Evolutionary conservation across 2,329 filamentous ascomycete genomes (phyloP).

Genomic region (Ophiostoma ulmi): DNA sequence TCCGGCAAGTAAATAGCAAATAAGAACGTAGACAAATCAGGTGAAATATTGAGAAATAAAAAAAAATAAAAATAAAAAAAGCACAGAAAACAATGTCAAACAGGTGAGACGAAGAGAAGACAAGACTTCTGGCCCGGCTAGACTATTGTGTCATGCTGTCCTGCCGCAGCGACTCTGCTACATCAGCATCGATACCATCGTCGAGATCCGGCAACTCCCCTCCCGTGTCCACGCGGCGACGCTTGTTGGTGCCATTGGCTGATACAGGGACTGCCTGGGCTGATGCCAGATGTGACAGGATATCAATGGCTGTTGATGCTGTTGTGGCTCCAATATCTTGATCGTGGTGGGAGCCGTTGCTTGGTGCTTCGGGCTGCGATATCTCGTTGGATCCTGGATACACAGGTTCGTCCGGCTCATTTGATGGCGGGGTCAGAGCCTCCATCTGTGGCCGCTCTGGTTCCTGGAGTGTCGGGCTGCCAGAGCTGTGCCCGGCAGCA

Average conservation of each 20-base stretch:
- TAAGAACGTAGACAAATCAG: background rate
- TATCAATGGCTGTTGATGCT: background rate
- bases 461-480: constrained; percentile 34
- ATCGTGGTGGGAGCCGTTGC: background rate
- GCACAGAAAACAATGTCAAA: background rate
- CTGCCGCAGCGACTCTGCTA: constrained; percentile 49
- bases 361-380: background rate
- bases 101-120: background rate
- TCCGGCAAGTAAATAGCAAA: background rate
- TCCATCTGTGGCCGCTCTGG: constrained; percentile 44
- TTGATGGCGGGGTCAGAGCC: constrained; percentile 49
- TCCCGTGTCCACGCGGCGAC: constrained; percentile 48
- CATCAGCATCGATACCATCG: constrained; percentile 53
- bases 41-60: background rate
- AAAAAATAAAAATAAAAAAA: background rate
- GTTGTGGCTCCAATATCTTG: background rate
- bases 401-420: constrained; percentile 14
- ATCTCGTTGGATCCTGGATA: background rate
- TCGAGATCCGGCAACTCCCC: constrained; percentile 52
- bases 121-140: background rate
- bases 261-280: constrained; percentile 38
- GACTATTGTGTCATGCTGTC: constrained; percentile 12
- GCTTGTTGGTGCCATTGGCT: constrained; percentile 52
- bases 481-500: constrained; percentile 42
- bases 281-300: constrained; percentile 1